Base-by-base conservation (phyloP, 805 yeast genomes). In the Candida parachauliodes region DNA sequence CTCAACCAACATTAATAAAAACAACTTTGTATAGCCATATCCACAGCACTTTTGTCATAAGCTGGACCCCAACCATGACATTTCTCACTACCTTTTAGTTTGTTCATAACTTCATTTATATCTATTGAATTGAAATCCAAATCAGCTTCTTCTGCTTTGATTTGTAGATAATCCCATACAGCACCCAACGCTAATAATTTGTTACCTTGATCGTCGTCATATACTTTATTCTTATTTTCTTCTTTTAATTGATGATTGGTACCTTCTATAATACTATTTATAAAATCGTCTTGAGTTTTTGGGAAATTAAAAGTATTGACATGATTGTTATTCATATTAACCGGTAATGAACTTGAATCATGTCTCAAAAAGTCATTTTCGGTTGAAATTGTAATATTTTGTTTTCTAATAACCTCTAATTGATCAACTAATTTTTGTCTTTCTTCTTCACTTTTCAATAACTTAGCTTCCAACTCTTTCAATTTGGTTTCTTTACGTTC, bases 1-100 rank as follows among this genome's bases (percentile, higher is more conserved):
- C n/a, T n/a, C n/a, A n/a, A n/a, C 9, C 30, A 27, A 27, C 30
- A 8, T 22, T 21, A 32, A 14, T 15, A 32, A 17, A 25, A 27
- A 31, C 34, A 27, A 12, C 40, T 25, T 21, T 28, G 28, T n/a
- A 40, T 40, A 19, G 37, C 43, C 11, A 23, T 12, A 23, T 77
- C 70, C 14, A 79, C 70, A 36, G 65, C 25, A 2, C 50, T 53
- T 26, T 76, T 43, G 0, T 76, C 68, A 47, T 79, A 79, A 1
- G 83, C 85, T 6, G 86, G 84, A 0, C 95, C 96, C 49, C 65
- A 72, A 2, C 89, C 93, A 54, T 86, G 91, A 52, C 95, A 87
- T 26, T 65, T 70, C 54, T 85, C 95, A 23, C 72, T 57, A 1
- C 93, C 94, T 51, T 69, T 74, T 37, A 88, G 65, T 19, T 55